Conservation (phyloP, 805 yeast species). For the Metschnikowia kofuensis region DNA sequence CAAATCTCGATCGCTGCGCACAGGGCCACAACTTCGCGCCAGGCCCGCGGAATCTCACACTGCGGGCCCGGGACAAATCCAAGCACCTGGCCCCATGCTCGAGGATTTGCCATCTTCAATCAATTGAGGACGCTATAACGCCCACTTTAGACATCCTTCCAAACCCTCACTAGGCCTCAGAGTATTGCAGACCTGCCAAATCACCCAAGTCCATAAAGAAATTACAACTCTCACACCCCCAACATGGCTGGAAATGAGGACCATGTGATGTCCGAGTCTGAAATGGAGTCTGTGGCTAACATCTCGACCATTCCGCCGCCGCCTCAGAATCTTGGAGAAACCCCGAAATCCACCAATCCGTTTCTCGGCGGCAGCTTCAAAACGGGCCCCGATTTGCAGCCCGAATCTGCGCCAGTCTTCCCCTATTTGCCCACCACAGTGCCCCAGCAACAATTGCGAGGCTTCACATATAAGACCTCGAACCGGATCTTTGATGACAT, state of each 20-base stretch:
- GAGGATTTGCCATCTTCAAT: no score
- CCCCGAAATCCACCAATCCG: slow-evolving; percentile 8
- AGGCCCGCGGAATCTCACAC: background rate
- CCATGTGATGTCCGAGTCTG: no score
- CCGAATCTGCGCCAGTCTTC: slow-evolving; percentile 4
- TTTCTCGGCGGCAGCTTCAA: slow-evolving; percentile 8
- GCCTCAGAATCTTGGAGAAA: background rate
- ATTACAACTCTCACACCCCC: no score
- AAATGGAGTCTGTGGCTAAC: no score
- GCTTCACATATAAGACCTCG: slow-evolving; percentile 54
- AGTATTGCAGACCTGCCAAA: no score
- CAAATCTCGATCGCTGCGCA: background rate
- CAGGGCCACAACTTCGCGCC: slow-evolving; percentile 1
- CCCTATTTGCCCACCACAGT: slow-evolving; percentile 16
- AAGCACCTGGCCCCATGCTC: background rate
- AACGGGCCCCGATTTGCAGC: background rate
- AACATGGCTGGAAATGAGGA: no score
- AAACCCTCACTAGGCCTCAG: no score
- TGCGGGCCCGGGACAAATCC: background rate
- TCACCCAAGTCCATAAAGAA: no score
- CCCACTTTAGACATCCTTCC: no score
- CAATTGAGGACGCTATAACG: no score
- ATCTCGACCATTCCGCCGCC: no score
- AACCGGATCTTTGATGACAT: slow-evolving; percentile 69
- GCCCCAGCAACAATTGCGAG: slow-evolving; percentile 11